Conservation (phyloP, 2,329 filamentous ascomycete species). For the Emergomyces orientalis region DNA sequence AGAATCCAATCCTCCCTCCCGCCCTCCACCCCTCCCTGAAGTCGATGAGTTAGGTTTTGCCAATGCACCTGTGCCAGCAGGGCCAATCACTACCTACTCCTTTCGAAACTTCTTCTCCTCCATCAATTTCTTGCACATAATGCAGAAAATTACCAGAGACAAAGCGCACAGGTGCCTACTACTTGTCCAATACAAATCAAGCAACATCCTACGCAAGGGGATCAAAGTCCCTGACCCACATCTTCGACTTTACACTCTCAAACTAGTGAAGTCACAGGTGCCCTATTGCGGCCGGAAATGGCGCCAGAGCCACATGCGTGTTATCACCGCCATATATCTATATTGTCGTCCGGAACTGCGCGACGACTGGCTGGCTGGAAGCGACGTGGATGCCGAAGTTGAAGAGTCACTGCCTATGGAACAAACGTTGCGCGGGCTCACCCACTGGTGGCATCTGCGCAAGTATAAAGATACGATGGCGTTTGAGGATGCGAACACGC, state of each 20-base stretch:
- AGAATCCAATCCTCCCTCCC: constrained; percentile 12
- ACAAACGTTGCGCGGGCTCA: constrained; percentile 77
- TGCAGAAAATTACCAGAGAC: constrained; percentile 95
- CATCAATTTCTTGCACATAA: constrained; percentile 89
- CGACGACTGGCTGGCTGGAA: constrained; percentile 87
- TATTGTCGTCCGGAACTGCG: constrained; percentile 86
- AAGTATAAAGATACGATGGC: constrained; percentile 69
- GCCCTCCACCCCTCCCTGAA: constrained; percentile 32
- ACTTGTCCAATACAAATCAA: constrained; percentile 91
- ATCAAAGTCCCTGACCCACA: constrained; percentile 83
- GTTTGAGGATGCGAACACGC: constrained; percentile 39
- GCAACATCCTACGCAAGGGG: constrained; percentile 80
- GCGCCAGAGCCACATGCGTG: constrained; percentile 96
- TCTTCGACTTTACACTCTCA: constrained; percentile 86
- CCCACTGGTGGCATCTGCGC: constrained; percentile 88
- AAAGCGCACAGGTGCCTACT: constrained; percentile 92
- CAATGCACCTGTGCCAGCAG: constrained; percentile 48
- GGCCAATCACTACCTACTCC: constrained; percentile 69
- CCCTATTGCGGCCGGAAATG: constrained; percentile 97
- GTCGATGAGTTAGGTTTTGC: constrained; percentile 87
- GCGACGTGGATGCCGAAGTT: constrained; percentile 85
- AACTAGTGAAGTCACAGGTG: constrained; percentile 97
- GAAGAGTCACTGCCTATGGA: constrained; percentile 88
- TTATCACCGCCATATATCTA: constrained; percentile 93
- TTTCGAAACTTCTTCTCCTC: constrained; percentile 91